Percentiles rank a stretch among this genome's conserved stretches.
These are phyloP conservation scores for Punctularia strigosozonata DNA, from an alignment of 768 basidiomycete species.

Conservation along the genomic window DNA sequence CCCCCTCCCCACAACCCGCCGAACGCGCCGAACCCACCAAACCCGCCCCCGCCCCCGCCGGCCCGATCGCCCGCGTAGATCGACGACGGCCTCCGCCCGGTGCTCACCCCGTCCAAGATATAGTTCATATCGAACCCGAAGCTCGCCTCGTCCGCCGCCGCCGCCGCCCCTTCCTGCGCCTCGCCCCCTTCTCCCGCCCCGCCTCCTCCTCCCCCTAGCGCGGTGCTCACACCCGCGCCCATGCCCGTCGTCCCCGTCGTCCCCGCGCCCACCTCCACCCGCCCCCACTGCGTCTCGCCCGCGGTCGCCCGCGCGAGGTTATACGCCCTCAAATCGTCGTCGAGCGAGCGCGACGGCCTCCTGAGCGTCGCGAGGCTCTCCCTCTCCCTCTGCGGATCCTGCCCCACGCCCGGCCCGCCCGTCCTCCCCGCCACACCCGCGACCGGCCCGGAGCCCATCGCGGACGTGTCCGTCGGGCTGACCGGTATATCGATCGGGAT, in stretches of 20 bases:
- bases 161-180: conserved; percentile 2
- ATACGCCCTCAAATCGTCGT: conserved; percentile 26
- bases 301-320: conserved; percentile 7
- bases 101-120: conserved; percentile 20
- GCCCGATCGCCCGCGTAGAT: conserved; percentile 8
- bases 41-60: conserved; percentile 8
- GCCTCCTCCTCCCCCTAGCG: no score
- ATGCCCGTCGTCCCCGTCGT: conserved; percentile 10
- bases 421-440: conserved; percentile 20
- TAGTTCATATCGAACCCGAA: conserved; percentile 36
- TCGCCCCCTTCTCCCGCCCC: no score
- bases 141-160: conserved; percentile 9
- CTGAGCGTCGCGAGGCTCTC: conserved; percentile 52
- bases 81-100: conserved; percentile 12
- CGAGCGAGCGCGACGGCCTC: conserved; percentile 48
- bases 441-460: no score
- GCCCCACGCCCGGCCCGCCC: conserved; percentile 8
- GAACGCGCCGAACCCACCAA: conserved; percentile 8
- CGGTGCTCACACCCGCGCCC: conserved; percentile 3
- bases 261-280: conserved; percentile 33
- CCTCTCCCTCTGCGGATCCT: conserved; percentile 27
- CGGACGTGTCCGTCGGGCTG: no score
- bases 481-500: conserved; percentile 55
- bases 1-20: conserved; percentile 5
- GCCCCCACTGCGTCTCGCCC: conserved; percentile 42